Percentiles rank a stretch among this genome's conserved stretches.
phyloP scores from a whole-genome alignment of 257 asterid genomes.

The Datura wrightii region DNA sequence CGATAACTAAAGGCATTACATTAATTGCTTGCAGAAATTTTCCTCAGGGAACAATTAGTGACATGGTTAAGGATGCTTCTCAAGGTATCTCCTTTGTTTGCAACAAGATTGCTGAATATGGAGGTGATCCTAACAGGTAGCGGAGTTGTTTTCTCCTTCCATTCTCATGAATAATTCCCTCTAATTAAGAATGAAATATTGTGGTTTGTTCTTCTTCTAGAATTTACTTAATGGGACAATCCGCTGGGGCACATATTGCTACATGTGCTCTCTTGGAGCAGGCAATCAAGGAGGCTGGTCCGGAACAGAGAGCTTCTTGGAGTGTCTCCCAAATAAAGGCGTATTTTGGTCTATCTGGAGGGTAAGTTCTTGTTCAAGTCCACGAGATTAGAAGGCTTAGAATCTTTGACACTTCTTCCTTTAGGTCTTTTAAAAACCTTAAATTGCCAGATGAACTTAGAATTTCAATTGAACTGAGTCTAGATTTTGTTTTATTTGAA shows the following conservation, averaged over 20 bases:
- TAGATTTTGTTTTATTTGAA: background rate
- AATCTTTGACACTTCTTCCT: conserved; percentile 16
- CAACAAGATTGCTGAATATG: conserved; percentile 89
- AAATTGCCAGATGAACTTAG: background rate
- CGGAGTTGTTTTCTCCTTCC: background rate
- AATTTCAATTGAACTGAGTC: background rate
- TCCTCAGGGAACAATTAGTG: conserved; percentile 96
- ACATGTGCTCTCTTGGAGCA: conserved; percentile 90
- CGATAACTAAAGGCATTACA: background rate
- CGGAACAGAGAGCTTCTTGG: conserved; percentile 74
- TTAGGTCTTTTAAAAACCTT: conserved; percentile 17
- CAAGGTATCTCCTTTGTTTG: conserved; percentile 90
- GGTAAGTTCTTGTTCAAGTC: conserved; percentile 55
- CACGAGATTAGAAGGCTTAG: background rate
- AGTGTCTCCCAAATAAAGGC: conserved; percentile 85
- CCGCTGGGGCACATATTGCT: conserved; percentile 98
- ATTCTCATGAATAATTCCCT: conserved; percentile 21
- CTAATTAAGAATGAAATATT: conserved; percentile 25
- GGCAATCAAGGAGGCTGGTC: conserved; percentile 83
- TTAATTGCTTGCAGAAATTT: conserved; percentile 73
- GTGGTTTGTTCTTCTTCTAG: conserved; percentile 43
- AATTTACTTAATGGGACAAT: conserved; percentile 94
- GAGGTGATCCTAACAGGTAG: conserved; percentile 98
- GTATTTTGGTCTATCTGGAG: conserved; percentile 97
- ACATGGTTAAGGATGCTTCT: conserved; percentile 96